A percentile compares a stretch with the other conserved stretches of the same genome.
Evolutionary conservation across 495 filamentous ascomycete genomes (phyloP).

Genomic region (Neurospora tetraspora): DNA sequence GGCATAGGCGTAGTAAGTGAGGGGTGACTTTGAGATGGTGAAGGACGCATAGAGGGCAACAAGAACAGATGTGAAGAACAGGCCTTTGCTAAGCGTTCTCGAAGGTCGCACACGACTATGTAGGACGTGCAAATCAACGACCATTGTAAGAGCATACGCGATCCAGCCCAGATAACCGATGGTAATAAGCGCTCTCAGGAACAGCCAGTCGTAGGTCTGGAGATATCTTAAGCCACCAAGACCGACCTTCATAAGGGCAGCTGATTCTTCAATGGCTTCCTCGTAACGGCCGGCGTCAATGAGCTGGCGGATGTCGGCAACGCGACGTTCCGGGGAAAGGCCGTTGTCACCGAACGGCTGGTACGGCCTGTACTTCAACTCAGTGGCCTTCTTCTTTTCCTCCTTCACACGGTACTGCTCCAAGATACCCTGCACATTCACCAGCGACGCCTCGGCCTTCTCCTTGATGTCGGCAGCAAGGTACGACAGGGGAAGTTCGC

Average conservation of each 20-base stretch:
- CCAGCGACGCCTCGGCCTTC: slow-evolving; percentile 77
- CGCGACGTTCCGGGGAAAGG: slow-evolving; percentile 55
- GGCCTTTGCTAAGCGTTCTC: slow-evolving; percentile 47
- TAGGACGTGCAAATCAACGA: slow-evolving; percentile 82
- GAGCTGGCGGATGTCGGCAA: slow-evolving; percentile 53
- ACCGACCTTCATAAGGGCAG: slow-evolving; percentile 62
- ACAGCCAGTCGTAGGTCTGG: slow-evolving; percentile 96
- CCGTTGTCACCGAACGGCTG: slow-evolving; percentile 46
- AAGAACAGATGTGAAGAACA: slow-evolving; percentile 68
- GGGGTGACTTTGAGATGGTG: slow-evolving; percentile 64
- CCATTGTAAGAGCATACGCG: slow-evolving; percentile 83
- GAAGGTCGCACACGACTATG: slow-evolving; percentile 58
- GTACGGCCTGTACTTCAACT: slow-evolving; percentile 71
- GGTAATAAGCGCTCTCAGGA: slow-evolving; percentile 84
- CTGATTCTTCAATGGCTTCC: slow-evolving; percentile 64
- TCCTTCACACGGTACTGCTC: slow-evolving; percentile 98
- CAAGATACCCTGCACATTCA: slow-evolving; percentile 79
- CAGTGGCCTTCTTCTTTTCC: slow-evolving; percentile 61
- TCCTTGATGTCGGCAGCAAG: slow-evolving; percentile 57
- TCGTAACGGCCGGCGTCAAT: slow-evolving; percentile 60
- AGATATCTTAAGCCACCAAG: slow-evolving; percentile 86
- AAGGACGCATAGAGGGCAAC: slow-evolving; percentile 70
- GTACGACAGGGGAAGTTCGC: slow-evolving; percentile 80
- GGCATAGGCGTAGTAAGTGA: slow-evolving; percentile 85
- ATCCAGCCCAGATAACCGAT: slow-evolving; percentile 96